Percentiles rank a stretch among this genome's conserved stretches.
Conservation (phyloP, 1,284 basidiomycete genomes). For the Papiliotrema terrestris region DNA sequence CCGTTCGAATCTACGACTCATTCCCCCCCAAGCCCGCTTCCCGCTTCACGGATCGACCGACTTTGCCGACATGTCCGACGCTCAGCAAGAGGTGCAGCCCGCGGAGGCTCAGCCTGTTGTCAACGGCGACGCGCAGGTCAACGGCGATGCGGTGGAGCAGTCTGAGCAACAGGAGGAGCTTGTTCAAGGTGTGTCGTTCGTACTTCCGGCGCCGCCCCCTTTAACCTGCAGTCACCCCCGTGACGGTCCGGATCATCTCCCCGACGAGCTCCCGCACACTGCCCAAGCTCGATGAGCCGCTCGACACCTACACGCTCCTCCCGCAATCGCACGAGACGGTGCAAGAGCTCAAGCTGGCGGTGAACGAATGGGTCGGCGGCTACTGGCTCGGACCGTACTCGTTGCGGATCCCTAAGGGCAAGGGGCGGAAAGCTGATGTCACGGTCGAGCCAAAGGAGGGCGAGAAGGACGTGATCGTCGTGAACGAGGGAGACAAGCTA, state of each 20-base stretch:
- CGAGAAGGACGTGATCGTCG: slow-evolving; percentile 33
- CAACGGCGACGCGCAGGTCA: no score
- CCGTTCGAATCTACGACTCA: no score
- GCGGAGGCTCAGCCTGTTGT: neutral
- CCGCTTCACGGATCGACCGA: neutral
- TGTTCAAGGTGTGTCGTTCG: neutral
- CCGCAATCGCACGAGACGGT: slow-evolving; percentile 46
- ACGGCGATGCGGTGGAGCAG: no score
- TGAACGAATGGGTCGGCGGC: slow-evolving; percentile 48
- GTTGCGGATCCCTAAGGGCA: slow-evolving; percentile 34
- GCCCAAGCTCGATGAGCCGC: slow-evolving; percentile 32
- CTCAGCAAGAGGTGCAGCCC: neutral
- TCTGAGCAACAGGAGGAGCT: no score
- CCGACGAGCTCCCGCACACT: slow-evolving; percentile 43
- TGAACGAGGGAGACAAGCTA: slow-evolving; percentile 45
- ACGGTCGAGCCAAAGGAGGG: slow-evolving; percentile 6
- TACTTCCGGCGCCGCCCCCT: neutral
- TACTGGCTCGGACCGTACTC: slow-evolving; percentile 52
- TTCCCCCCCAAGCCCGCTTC: no score
- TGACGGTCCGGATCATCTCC: slow-evolving; percentile 42
- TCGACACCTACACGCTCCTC: slow-evolving; percentile 34
- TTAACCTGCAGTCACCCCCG: slow-evolving; percentile 18
- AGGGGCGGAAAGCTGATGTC: slow-evolving; percentile 12
- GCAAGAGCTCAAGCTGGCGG: slow-evolving; percentile 48
- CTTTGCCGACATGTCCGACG: neutral